Percentiles rank a stretch among this genome's conserved stretches.
These are phyloP conservation scores for Polygonum aviculare DNA, from an alignment of 148 eudicot genomes.

Conservation along the genomic window DNA sequence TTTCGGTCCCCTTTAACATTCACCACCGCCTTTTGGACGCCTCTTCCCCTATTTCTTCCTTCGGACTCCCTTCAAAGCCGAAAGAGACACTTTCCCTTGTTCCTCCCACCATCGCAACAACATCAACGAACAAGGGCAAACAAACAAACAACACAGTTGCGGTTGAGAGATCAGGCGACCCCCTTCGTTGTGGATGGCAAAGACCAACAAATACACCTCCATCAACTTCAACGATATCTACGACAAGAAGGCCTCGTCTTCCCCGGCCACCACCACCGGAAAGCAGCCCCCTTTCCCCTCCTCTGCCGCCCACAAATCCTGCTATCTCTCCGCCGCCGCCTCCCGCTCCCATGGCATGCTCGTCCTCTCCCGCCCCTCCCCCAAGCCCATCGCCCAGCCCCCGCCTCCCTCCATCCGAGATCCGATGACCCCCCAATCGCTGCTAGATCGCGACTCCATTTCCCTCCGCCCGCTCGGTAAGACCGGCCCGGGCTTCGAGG, in stretches of 20 bases:
- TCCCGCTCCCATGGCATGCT: constrained; percentile 73
- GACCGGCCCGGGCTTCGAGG: constrained; percentile 28
- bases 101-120: not conserved
- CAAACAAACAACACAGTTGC: too few relatives aligned
- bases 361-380: constrained; percentile 28
- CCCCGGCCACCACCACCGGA: constrained; percentile 11
- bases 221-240: constrained; percentile 73
- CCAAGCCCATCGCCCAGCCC: constrained; percentile 35
- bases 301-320: constrained; percentile 20
- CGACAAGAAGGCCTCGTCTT: constrained; percentile 33
- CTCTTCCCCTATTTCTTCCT: not conserved
- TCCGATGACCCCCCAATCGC: not conserved
- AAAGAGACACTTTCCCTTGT: not conserved
- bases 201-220: constrained; percentile 61
- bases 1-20: not conserved
- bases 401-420: constrained; percentile 3
- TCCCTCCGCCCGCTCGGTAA: constrained; percentile 57
- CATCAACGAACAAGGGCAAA: not conserved
- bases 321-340: constrained; percentile 35
- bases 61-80: not conserved
- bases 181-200: constrained; percentile 56
- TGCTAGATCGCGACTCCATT: constrained; percentile 16
- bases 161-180: not conserved
- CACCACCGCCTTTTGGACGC: not conserved
- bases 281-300: constrained; percentile 11